Conservation (phyloP, 1,284 basidiomycete genomes). For the Cryptococcus sp. region DNA sequence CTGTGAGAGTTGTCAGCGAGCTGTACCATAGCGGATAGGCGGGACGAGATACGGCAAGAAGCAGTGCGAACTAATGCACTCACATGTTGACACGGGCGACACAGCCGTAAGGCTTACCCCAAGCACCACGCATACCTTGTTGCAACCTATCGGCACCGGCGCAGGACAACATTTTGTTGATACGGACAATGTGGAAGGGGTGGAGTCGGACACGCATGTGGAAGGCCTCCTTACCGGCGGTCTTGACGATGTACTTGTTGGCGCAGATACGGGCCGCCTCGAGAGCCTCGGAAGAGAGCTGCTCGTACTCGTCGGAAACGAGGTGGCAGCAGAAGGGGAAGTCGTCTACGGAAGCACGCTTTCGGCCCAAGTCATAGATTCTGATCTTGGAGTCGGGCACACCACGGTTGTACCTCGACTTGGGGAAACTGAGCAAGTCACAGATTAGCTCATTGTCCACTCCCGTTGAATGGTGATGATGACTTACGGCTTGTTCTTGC, state of each 20-base stretch:
- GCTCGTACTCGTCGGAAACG: constrained; percentile 98
- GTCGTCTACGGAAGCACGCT: constrained; percentile 93
- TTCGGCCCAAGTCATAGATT: constrained; percentile 92
- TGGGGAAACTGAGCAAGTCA: constrained; percentile 54
- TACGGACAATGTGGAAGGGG: constrained; percentile 97
- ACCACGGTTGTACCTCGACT: constrained; percentile 97
- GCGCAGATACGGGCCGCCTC: constrained; percentile 99
- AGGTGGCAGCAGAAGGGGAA: constrained; percentile 96
- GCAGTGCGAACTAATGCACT: no score
- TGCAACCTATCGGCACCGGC: constrained; percentile 96
- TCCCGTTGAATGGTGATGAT: constrained; percentile 55
- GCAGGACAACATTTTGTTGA: constrained; percentile 99
- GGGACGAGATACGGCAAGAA: no score
- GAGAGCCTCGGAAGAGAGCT: constrained; percentile 92
- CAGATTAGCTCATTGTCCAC: no score
- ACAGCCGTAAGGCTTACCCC: constrained; percentile 95
- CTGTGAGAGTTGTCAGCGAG: constrained; percentile 60
- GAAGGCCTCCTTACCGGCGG: constrained; percentile 97
- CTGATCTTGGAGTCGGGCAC: constrained; percentile 94
- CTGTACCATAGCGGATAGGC: background rate
- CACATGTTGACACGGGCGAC: constrained; percentile 54
- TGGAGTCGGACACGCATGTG: constrained; percentile 96
- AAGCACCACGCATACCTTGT: constrained; percentile 99
- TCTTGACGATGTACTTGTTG: constrained; percentile 99
- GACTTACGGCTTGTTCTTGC: constrained; percentile 88